Conservation (phyloP, 169 alveolate species). For the Cyclospora cayetanensis region DNA sequence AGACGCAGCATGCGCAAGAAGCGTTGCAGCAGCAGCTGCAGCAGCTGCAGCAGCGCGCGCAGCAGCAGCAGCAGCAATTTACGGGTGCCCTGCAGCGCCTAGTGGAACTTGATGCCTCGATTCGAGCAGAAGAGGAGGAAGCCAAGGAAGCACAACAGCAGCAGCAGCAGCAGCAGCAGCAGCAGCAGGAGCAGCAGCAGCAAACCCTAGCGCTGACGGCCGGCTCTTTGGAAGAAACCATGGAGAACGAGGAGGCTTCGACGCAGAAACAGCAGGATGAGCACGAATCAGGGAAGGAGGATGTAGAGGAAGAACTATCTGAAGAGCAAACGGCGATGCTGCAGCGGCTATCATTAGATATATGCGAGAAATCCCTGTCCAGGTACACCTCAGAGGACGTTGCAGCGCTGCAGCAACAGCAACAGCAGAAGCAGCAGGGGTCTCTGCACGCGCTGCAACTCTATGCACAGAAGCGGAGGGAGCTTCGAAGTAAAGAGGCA, state of each 20-base stretch:
- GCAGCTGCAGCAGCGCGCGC: neutral
- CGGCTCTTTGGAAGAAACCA: neutral
- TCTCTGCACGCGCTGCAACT: constrained; percentile 35
- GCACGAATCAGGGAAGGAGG: neutral
- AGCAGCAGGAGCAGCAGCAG: constrained; percentile 30
- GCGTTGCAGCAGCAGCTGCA: neutral
- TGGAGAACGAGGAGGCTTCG: neutral
- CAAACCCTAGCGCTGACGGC: neutral
- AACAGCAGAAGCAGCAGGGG: neutral
- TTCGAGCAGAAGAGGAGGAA: neutral
- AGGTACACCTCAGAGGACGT: neutral
- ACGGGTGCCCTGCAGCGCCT: neutral
- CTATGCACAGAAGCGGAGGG: constrained; percentile 14
- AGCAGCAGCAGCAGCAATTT: constrained; percentile 6
- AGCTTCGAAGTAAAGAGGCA: neutral
- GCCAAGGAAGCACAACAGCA: neutral
- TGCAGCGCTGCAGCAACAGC: neutral
- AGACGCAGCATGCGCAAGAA: neutral
- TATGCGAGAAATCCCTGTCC: neutral
- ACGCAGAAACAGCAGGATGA: neutral
- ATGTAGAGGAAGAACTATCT: neutral
- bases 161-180: constrained; percentile 18
- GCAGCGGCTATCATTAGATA: neutral
- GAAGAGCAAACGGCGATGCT: neutral
- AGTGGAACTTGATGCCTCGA: neutral